Conservation (phyloP, 164 flowering plant genomes). For the Nelumbo lutea region DNA sequence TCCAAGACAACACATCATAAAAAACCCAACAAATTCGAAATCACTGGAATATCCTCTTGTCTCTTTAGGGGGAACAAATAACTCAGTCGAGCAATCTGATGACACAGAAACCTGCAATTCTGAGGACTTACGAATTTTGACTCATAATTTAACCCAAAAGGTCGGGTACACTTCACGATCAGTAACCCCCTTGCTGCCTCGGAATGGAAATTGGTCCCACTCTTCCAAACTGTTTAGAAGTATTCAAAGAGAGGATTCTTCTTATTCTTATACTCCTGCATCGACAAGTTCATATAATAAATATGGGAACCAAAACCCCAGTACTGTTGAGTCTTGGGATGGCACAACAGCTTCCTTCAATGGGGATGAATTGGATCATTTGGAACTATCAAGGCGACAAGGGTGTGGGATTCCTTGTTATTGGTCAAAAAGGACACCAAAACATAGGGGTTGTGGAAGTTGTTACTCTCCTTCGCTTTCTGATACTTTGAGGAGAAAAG, state of each 20-base stretch:
- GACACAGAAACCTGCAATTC: slow-evolving; percentile 64
- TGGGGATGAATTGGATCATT: slow-evolving; percentile 62
- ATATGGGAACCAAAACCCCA: slow-evolving; percentile 46
- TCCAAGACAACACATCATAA: slow-evolving; percentile 19
- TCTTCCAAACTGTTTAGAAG: slow-evolving; percentile 43
- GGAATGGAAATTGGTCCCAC: slow-evolving; percentile 40
- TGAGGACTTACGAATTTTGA: slow-evolving; percentile 40
- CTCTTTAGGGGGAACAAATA: slow-evolving; percentile 25
- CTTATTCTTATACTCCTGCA: slow-evolving; percentile 71
- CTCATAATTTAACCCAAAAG: slow-evolving; percentile 12
- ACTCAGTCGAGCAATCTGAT: slow-evolving; percentile 60
- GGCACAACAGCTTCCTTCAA: slow-evolving; percentile 64
- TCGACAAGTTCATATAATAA: slow-evolving; percentile 71
- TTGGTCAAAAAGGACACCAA: slow-evolving; percentile 75
- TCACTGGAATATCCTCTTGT: slow-evolving; percentile 27
- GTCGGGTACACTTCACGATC: slow-evolving; percentile 16
- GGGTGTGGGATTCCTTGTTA: slow-evolving; percentile 96
- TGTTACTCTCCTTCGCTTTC: slow-evolving; percentile 89
- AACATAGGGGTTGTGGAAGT: slow-evolving; percentile 52
- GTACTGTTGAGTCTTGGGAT: slow-evolving; percentile 76
- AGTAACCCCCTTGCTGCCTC: slow-evolving; percentile 53
- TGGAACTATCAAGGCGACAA: slow-evolving; percentile 64
- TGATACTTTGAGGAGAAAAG: slow-evolving; percentile 78
- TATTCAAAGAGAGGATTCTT: slow-evolving; percentile 53
- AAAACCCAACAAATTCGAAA: slow-evolving; percentile 20